Evolutionary conservation across 1,284 basidiomycete genomes (phyloP).

Genomic region (Mycosarcoma mackinlayi): DNA sequence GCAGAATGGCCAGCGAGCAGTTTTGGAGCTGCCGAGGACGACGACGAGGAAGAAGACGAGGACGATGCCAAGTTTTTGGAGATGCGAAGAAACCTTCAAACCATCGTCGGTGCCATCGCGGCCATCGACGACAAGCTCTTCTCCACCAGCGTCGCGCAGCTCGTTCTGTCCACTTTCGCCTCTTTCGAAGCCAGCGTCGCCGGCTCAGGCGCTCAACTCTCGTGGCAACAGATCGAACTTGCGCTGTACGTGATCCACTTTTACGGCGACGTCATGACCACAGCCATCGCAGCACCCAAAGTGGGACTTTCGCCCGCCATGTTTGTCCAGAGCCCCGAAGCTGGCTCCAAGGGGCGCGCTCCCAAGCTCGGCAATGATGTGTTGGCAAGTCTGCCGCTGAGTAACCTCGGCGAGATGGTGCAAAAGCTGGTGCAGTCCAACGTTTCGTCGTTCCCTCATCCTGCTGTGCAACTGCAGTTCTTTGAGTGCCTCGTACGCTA

Average conservation of each 20-base stretch:
- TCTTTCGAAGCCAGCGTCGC: slow-evolving; percentile 72
- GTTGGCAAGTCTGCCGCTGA: slow-evolving; percentile 75
- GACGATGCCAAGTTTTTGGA: slow-evolving; percentile 85
- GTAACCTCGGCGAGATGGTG: slow-evolving; percentile 89
- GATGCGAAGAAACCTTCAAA: slow-evolving; percentile 85
- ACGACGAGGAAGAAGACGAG: slow-evolving; percentile 76
- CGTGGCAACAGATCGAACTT: slow-evolving; percentile 95
- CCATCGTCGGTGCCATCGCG: slow-evolving; percentile 82
- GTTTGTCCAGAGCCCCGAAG: slow-evolving; percentile 60
- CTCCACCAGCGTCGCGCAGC: slow-evolving; percentile 77
- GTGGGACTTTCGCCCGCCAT: slow-evolving; percentile 60
- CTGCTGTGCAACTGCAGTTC: slow-evolving; percentile 88
- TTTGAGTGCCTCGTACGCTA: slow-evolving; percentile 94
- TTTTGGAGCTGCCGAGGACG: slow-evolving; percentile 76
- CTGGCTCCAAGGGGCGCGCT: slow-evolving; percentile 53
- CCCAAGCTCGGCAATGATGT: slow-evolving; percentile 52
- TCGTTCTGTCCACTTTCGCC: slow-evolving; percentile 79
- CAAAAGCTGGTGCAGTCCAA: slow-evolving; percentile 84
- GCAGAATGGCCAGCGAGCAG: slow-evolving; percentile 82
- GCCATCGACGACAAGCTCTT: slow-evolving; percentile 84
- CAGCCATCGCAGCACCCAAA: slow-evolving; percentile 59
- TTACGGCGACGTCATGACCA: slow-evolving; percentile 78
- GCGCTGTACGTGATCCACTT: slow-evolving; percentile 91
- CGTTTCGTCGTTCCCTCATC: slow-evolving; percentile 85
- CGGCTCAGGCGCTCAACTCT: slow-evolving; percentile 72